A percentile compares a stretch with the other conserved stretches of the same genome.
These are phyloP conservation scores for Haematococcus sp. DNA, from an alignment of 139 green algal species.

Conservation along the genomic window DNA sequence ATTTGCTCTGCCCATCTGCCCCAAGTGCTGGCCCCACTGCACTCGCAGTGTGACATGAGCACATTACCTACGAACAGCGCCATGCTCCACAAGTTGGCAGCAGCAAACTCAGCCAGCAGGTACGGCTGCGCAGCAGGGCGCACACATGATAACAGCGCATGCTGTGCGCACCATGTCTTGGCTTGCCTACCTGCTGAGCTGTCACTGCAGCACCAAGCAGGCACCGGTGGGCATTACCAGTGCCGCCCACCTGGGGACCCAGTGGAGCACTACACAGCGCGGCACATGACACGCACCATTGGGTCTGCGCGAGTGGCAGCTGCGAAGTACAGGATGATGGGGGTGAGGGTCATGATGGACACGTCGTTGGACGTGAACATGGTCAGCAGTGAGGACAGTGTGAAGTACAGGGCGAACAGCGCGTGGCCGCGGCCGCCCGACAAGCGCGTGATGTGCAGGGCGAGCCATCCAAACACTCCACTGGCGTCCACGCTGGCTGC, in stretches of 20 bases:
- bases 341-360: conserved; percentile 49
- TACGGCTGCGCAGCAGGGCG: conserved; percentile 15
- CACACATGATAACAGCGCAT: not conserved
- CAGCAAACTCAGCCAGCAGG: conserved; percentile 41
- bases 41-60: too few species aligned
- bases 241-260: too few species aligned
- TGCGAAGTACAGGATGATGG: conserved; percentile 45
- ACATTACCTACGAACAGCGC: conserved; percentile 43
- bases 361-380: conserved; percentile 48
- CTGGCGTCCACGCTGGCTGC: conserved; percentile 37
- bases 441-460: conserved; percentile 29
- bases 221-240: too few species aligned
- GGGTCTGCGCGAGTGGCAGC: conserved; percentile 21
- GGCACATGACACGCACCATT: too few species aligned
- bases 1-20: not conserved
- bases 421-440: conserved; percentile 22
- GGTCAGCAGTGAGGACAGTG: conserved; percentile 34
- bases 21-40: not conserved
- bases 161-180: not conserved
- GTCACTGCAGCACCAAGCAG: too few species aligned
- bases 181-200: too few species aligned
- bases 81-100: conserved; percentile 49
- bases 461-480: conserved; percentile 35
- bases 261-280: too few species aligned
- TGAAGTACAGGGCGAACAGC: conserved; percentile 48